Percentiles rank a stretch among this genome's conserved stretches.
Evolutionary conservation across 495 filamentous ascomycete genomes (phyloP).

Genomic region (Chlorociboria aeruginascens): DNA sequence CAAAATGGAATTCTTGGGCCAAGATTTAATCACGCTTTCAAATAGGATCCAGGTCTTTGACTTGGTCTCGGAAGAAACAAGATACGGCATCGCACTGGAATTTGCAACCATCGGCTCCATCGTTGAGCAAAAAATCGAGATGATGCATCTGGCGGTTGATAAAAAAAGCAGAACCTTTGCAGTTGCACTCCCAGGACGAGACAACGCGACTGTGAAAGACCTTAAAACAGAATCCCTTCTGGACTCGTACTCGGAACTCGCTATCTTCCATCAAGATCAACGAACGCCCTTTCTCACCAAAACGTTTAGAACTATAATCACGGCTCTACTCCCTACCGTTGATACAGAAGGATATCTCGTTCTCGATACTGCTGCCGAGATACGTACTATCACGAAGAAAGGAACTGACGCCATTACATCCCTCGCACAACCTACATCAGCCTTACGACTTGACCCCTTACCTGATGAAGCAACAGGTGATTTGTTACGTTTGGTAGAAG

Average conservation of each 20-base stretch:
- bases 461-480: constrained; percentile 8
- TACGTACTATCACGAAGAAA: constrained; percentile 39
- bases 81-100: constrained; percentile 34
- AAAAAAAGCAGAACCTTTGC: constrained; percentile 43
- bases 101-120: constrained; percentile 20
- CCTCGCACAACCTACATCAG: constrained; percentile 36
- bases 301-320: constrained; percentile 35
- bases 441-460: constrained; percentile 30
- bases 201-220: not conserved
- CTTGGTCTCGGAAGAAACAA: constrained; percentile 45
- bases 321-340: constrained; percentile 38
- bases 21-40: constrained; percentile 49
- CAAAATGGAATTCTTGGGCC: constrained; percentile 45
- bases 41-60: constrained; percentile 55
- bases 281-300: constrained; percentile 36
- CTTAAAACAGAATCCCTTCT: not conserved
- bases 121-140: constrained; percentile 21
- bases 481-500: constrained; percentile 7
- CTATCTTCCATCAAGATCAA: constrained; percentile 40
- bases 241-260: constrained; percentile 31
- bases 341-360: constrained; percentile 47
- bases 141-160: constrained; percentile 52
- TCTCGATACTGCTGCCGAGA: constrained; percentile 45
- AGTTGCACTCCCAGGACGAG: constrained; percentile 32
- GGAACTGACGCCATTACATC: constrained; percentile 30